phyloP scores from a whole-genome alignment of 2,329 filamentous ascomycete species.

The Monilinia laxa region DNA sequence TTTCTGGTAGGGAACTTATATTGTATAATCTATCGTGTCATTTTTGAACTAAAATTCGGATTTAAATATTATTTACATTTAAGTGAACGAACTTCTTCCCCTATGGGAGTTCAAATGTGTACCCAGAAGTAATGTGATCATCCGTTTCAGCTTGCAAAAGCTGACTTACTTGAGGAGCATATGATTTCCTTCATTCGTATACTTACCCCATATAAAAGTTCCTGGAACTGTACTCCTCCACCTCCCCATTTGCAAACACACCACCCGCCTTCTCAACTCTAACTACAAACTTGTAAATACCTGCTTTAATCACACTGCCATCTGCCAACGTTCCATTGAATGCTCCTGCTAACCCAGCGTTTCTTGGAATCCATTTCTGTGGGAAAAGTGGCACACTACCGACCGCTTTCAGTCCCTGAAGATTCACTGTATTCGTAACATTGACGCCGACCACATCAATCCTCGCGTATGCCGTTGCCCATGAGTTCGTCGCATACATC shows the following conservation, averaged over 20 bases:
- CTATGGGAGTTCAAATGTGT: neutral
- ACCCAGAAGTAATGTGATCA: too few species aligned
- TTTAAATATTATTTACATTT: neutral
- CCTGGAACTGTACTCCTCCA: neutral
- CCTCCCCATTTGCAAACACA: neutral
- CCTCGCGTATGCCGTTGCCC: neutral
- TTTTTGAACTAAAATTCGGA: neutral
- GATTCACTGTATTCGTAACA: neutral
- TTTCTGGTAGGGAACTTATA: neutral
- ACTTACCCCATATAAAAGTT: neutral
- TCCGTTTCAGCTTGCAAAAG: neutral
- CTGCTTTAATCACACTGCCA: neutral
- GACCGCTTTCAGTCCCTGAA: neutral
- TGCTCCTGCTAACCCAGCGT: neutral
- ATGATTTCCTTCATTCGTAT: neutral
- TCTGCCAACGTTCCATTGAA: neutral
- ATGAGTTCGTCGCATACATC: neutral
- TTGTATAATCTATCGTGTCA: neutral
- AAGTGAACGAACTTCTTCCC: neutral
- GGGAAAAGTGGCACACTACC: neutral
- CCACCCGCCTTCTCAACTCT: neutral
- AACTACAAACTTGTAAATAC: neutral
- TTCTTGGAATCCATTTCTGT: neutral
- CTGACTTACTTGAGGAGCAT: neutral
- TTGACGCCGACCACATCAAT: neutral